A percentile compares a stretch with the other conserved stretches of the same genome.
These are phyloP conservation scores for Colletotrichum gloeosporioides DNA, from an alignment of 2,329 filamentous ascomycete genomes.

Conservation along the genomic window DNA sequence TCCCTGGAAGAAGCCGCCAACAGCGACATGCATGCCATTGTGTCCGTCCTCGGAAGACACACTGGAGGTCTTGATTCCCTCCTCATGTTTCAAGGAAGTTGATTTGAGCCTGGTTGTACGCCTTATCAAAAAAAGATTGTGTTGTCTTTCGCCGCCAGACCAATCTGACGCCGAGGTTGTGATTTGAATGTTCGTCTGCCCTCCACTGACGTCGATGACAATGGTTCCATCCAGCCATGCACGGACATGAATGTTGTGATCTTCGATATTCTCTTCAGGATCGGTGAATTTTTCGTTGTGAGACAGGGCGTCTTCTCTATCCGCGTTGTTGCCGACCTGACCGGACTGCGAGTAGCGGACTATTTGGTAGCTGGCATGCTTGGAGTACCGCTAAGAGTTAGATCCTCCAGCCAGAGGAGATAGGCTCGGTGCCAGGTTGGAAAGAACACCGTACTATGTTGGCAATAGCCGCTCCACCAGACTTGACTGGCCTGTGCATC, in stretches of 20 bases:
- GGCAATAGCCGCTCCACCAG: conserved; percentile 35
- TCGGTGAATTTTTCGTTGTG: conserved; percentile 17
- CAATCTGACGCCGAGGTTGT: neutral
- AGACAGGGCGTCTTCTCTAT: neutral
- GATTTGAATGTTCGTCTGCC: neutral
- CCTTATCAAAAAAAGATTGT: neutral
- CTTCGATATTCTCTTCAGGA: neutral
- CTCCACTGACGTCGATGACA: neutral
- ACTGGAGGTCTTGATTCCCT: neutral
- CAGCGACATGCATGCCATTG: conserved; percentile 30
- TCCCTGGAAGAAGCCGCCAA: conserved; percentile 27
- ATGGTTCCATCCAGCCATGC: neutral
- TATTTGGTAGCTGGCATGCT: conserved; percentile 24
- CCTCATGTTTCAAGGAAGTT: neutral
- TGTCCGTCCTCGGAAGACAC: conserved; percentile 29
- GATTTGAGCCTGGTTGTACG: neutral
- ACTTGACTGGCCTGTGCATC: neutral
- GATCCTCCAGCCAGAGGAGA: conserved; percentile 26
- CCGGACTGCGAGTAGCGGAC: conserved; percentile 29
- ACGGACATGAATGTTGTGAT: neutral
- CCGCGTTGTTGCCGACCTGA: conserved; percentile 23
- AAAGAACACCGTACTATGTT: conserved; percentile 32
- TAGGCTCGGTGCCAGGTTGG: conserved; percentile 36
- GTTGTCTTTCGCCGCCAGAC: neutral
- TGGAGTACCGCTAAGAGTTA: conserved; percentile 20